A percentile compares a stretch with the other conserved stretches of the same genome.
Evolutionary conservation across 495 filamentous ascomycete species (phyloP).

Genomic region (Geopyxis carbonaria): DNA sequence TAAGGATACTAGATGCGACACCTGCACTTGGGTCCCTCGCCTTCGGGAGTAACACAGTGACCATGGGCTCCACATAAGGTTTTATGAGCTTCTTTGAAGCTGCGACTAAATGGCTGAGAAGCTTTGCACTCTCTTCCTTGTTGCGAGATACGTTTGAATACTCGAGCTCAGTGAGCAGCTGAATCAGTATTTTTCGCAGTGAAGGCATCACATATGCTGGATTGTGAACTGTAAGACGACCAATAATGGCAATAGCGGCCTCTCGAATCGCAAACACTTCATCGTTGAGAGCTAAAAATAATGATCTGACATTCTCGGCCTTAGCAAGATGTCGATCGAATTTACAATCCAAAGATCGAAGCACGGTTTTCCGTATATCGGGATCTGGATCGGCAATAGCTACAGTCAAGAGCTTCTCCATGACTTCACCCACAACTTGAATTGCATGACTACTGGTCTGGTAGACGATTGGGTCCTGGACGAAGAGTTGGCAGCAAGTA

Average conservation of each 20-base stretch:
- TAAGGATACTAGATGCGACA: slow-evolving; percentile 82
- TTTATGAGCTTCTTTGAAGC: slow-evolving; percentile 82
- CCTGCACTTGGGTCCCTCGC: slow-evolving; percentile 63
- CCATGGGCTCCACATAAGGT: slow-evolving; percentile 90
- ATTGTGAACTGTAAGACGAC: slow-evolving; percentile 75
- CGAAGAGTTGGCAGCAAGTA: slow-evolving; percentile 93
- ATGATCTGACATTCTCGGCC: slow-evolving; percentile 83
- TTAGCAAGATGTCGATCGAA: slow-evolving; percentile 92
- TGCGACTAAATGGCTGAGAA: slow-evolving; percentile 79
- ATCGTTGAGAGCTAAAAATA: slow-evolving; percentile 95
- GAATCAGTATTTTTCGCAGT: slow-evolving; percentile 80
- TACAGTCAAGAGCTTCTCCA: slow-evolving; percentile 86
- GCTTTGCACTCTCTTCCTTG: slow-evolving; percentile 86
- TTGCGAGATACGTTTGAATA: slow-evolving; percentile 85
- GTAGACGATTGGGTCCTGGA: slow-evolving; percentile 89
- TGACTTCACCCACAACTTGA: slow-evolving; percentile 91
- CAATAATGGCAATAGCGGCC: slow-evolving; percentile 89
- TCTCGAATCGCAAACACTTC: slow-evolving; percentile 81
- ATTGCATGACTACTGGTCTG: slow-evolving; percentile 93
- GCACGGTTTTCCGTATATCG: slow-evolving; percentile 71
- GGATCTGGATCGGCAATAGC: slow-evolving; percentile 82
- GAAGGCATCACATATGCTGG: slow-evolving; percentile 95
- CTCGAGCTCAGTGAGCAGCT: slow-evolving; percentile 85
- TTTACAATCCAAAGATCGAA: slow-evolving; percentile 72
- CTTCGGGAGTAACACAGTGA: slow-evolving; percentile 75